Evolutionary conservation across 345 rosid species (phyloP).

Genomic region (Populus simonii): DNA sequence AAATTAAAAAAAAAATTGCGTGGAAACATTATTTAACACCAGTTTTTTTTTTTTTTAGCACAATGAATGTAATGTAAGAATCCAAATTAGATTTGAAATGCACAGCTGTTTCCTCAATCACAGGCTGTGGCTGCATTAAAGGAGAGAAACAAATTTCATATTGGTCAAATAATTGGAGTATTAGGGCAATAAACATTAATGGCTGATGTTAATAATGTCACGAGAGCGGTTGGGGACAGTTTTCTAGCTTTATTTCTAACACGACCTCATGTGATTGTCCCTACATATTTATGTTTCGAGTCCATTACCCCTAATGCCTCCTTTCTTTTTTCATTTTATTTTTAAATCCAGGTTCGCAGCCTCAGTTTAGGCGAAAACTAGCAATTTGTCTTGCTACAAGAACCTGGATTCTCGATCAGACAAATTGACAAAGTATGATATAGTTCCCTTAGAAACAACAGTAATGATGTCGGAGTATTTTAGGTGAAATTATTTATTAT

Average conservation of each 20-base stretch:
- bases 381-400: neutral
- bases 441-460: neutral
- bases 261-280: neutral
- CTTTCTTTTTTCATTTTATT: neutral
- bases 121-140: neutral
- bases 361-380: neutral
- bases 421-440: neutral
- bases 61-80: neutral
- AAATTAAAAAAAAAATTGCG: too few relatives aligned
- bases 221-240: neutral
- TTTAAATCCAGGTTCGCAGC: neutral
- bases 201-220: conserved; percentile 1
- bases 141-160: neutral
- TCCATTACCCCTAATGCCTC: neutral
- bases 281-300: neutral
- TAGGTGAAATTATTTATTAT: too few relatives aligned
- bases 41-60: too few relatives aligned
- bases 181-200: neutral
- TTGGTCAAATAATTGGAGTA: neutral
- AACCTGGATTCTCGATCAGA: neutral
- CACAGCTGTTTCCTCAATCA: neutral
- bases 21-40: too few relatives aligned
- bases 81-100: neutral
- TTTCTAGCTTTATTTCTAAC: neutral
- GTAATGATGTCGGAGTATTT: too few relatives aligned